Percentiles rank a stretch among this genome's conserved stretches.
Evolutionary conservation across 768 basidiomycete species (phyloP).

Genomic region (Amanita thiersii): DNA sequence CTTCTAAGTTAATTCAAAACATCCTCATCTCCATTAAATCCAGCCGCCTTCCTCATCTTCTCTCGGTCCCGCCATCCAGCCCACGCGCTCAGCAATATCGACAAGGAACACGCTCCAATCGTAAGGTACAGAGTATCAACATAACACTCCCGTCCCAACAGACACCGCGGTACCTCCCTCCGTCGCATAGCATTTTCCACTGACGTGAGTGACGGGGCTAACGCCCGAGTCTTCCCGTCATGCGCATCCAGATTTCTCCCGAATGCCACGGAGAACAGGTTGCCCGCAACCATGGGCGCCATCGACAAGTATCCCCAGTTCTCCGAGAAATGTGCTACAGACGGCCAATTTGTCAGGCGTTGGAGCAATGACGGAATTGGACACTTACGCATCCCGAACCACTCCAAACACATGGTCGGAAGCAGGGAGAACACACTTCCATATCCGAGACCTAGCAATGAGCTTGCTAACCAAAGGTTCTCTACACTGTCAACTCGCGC

Average conservation of each 20-base stretch:
- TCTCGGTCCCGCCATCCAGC: constrained; percentile 40
- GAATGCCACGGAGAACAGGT: constrained; percentile 79
- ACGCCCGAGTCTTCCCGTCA: constrained; percentile 15
- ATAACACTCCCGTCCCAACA: constrained; percentile 54
- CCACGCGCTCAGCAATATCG: constrained; percentile 40
- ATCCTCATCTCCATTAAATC: not conserved
- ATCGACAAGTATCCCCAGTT: constrained; percentile 80
- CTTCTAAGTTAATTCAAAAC: not conserved
- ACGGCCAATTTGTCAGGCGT: not conserved
- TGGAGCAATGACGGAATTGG: not conserved
- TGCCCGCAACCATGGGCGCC: constrained; percentile 71
- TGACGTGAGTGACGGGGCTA: not conserved
- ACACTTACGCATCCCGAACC: constrained; percentile 78
- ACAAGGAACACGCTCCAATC: constrained; percentile 34
- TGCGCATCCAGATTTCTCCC: constrained; percentile 78
- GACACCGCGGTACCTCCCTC: constrained; percentile 33
- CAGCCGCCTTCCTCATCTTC: constrained; percentile 16
- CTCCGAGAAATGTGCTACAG: constrained; percentile 63
- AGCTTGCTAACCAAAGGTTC: constrained; percentile 55
- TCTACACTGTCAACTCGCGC: constrained; percentile 46
- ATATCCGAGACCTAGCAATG: constrained; percentile 56
- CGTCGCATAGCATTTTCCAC: not conserved
- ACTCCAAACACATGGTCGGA: constrained; percentile 76
- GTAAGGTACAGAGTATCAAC: constrained; percentile 47
- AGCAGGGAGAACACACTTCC: constrained; percentile 65